Evolutionary conservation across 2,329 filamentous ascomycete species (phyloP).

Genomic region (Neopestalotiopsis clavispora): DNA sequence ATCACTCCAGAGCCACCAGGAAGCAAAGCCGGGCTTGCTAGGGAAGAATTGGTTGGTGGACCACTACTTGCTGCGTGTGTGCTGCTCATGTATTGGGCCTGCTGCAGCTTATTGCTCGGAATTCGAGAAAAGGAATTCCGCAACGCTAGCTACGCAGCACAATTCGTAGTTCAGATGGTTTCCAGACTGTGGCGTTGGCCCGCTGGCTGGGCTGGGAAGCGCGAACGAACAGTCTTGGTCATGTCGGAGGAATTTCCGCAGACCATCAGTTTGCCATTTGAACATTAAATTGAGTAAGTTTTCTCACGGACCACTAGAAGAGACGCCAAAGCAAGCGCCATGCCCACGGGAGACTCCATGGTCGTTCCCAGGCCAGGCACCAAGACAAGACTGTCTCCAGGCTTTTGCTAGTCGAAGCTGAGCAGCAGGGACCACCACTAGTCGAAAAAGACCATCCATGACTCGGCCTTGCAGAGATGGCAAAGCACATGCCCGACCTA

Average conservation of each 20-base stretch:
- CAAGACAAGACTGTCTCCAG: not conserved
- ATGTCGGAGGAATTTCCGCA: not conserved
- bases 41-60: not conserved
- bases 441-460: slow-evolving; percentile 1
- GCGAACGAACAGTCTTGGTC: not conserved
- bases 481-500: not conserved
- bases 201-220: not conserved
- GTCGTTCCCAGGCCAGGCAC: not conserved
- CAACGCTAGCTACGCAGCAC: not conserved
- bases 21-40: not conserved
- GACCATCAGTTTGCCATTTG: not conserved
- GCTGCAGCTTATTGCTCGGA: not conserved
- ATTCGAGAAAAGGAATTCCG: not conserved
- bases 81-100: not conserved
- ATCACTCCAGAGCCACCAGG: not conserved
- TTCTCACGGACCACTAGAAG: not conserved
- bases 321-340: too few relatives aligned
- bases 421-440: not conserved
- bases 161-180: not conserved
- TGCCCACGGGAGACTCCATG: not conserved
- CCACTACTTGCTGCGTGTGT: not conserved
- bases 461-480: not conserved
- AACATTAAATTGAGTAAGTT: not conserved
- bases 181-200: not conserved
- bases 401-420: not conserved